These are phyloP conservation scores for Sungouiozyma intestinalis DNA, from an alignment of 805 yeast species.

Conservation along the genomic window DNA sequence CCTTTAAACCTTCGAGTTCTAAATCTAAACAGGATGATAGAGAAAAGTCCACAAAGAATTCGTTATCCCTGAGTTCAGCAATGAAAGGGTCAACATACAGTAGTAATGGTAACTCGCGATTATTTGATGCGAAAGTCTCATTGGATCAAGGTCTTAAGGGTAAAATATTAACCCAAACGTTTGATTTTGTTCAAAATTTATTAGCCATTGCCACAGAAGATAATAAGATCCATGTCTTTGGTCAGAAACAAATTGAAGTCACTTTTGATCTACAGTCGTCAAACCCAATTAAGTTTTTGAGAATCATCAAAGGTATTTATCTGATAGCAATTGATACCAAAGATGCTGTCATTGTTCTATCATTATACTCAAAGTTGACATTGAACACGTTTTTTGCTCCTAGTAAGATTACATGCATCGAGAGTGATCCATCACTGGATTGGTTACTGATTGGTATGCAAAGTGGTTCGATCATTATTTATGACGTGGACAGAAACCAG, in stretches of 20 bases:
- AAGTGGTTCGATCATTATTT: constrained; percentile 63
- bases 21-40: neutral
- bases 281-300: constrained; percentile 42
- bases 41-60: neutral
- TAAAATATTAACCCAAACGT: constrained; percentile 55
- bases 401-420: constrained; percentile 56
- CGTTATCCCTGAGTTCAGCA: constrained; percentile 3
- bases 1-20: constrained; percentile 1
- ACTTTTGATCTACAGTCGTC: constrained; percentile 44
- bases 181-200: constrained; percentile 81
- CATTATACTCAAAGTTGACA: constrained; percentile 52
- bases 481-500: constrained; percentile 70
- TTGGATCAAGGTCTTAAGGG: constrained; percentile 52
- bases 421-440: constrained; percentile 78
- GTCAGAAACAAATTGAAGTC: constrained; percentile 71
- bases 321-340: constrained; percentile 59
- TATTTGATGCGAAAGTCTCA: constrained; percentile 27
- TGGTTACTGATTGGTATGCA: constrained; percentile 74
- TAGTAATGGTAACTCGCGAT: constrained; percentile 13
- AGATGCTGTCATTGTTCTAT: constrained; percentile 55
- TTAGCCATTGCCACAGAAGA: constrained; percentile 66
- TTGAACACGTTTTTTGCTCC: constrained; percentile 54
- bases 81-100: constrained; percentile 25
- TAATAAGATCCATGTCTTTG: constrained; percentile 71
- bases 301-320: constrained; percentile 73